Evolutionary conservation across 1,139 yeast genomes (phyloP).

Genomic region (Entelexis sorbosivorans): DNA sequence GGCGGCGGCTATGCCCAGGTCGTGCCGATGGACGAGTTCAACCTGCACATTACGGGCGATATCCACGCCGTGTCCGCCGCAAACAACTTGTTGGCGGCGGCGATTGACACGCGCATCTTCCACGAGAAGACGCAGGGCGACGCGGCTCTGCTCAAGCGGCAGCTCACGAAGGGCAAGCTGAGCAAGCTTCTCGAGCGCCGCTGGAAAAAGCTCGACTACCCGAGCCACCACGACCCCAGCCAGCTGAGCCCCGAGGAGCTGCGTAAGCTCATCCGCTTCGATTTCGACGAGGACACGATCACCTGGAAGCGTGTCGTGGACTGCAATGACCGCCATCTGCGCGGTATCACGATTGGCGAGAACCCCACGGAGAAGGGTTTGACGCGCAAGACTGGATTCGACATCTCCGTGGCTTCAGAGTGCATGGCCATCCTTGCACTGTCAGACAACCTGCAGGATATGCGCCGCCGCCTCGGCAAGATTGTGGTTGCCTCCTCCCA

Average conservation of each 20-base stretch:
- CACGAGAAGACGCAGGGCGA: conserved; percentile 92
- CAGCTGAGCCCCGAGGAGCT: conserved; percentile 73
- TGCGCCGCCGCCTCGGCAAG: conserved; percentile 81
- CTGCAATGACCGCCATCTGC: conserved; percentile 83
- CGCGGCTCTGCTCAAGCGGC: conserved; percentile 61
- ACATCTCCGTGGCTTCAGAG: conserved; percentile 93
- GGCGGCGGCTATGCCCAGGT: conserved; percentile 99
- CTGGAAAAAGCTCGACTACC: conserved; percentile 66
- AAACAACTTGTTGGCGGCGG: conserved; percentile 90
- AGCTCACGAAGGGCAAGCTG: conserved; percentile 63
- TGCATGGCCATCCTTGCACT: conserved; percentile 97
- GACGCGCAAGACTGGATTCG: conserved; percentile 85
- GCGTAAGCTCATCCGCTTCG: conserved; percentile 66
- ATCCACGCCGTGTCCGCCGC: conserved; percentile 97
- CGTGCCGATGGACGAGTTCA: conserved; percentile 98
- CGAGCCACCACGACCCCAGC: conserved; percentile 62
- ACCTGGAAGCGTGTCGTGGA: conserved; percentile 97
- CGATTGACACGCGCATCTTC: conserved; percentile 94
- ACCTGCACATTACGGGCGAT: conserved; percentile 96
- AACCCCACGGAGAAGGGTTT: conserved; percentile 92
- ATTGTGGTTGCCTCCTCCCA: conserved; percentile 82
- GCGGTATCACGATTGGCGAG: conserved; percentile 86
- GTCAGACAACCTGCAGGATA: conserved; percentile 65
- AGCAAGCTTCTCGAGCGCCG: conserved; percentile 45
- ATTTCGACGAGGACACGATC: conserved; percentile 85